A percentile compares a stretch with the other conserved stretches of the same genome.
Evolutionary conservation across 2,329 filamentous ascomycete species (phyloP).

Genomic region (Claviceps capensis): DNA sequence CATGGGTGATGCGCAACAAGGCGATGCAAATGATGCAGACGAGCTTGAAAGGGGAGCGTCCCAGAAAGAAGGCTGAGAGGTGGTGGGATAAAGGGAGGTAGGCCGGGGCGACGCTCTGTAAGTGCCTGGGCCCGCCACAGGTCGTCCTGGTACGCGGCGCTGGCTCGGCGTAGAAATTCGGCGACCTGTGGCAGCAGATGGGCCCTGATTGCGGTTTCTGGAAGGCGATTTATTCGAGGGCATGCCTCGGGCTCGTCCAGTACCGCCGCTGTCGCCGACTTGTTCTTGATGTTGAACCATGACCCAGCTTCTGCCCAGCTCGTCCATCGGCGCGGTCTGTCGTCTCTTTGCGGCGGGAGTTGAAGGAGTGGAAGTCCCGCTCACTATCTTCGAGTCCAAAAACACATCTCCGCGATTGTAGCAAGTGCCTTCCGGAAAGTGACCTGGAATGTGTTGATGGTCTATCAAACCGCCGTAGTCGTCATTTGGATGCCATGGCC

Average conservation of each 20-base stretch:
- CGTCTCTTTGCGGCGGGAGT: slow-evolving; percentile 37
- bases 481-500: slow-evolving; percentile 2
- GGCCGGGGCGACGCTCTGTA: neutral
- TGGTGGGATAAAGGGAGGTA: slow-evolving; percentile 23
- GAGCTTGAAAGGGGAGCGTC: slow-evolving; percentile 14
- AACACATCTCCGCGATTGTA: slow-evolving; percentile 7
- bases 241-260: slow-evolving; percentile 12
- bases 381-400: slow-evolving; percentile 16
- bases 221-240: slow-evolving; percentile 12
- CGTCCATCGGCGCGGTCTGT: slow-evolving; percentile 38
- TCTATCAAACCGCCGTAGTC: slow-evolving; percentile 10
- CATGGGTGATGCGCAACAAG: slow-evolving; percentile 24
- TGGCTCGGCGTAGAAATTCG: slow-evolving; percentile 28
- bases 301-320: slow-evolving; percentile 57
- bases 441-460: slow-evolving; percentile 14
- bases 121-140: slow-evolving; percentile 7
- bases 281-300: slow-evolving; percentile 41
- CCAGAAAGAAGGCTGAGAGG: slow-evolving; percentile 5
- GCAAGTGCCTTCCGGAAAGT: slow-evolving; percentile 19
- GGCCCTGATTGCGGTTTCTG: slow-evolving; percentile 19
- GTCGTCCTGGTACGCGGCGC: slow-evolving; percentile 17
- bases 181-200: slow-evolving; percentile 22
- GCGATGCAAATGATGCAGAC: slow-evolving; percentile 18
- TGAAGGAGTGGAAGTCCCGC: slow-evolving; percentile 27
- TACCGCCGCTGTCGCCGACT: slow-evolving; percentile 5